These are phyloP conservation scores for Starmera pachycereana DNA, from an alignment of 805 yeast species.

Conservation along the genomic window DNA sequence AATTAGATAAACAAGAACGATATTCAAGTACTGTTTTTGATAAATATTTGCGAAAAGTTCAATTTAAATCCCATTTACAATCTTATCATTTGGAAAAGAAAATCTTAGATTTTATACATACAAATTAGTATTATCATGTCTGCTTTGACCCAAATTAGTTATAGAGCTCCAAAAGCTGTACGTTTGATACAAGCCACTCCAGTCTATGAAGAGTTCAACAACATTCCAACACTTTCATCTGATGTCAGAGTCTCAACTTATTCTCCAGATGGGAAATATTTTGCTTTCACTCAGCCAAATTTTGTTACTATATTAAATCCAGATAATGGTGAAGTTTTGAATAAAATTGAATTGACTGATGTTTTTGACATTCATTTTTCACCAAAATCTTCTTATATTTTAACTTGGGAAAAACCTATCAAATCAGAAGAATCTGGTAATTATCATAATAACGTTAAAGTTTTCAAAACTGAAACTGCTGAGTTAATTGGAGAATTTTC, in stretches of 20 bases:
- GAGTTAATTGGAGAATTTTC: conserved; percentile 50
- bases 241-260: conserved; percentile 59
- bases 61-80: too few species aligned
- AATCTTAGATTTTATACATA: too few species aligned
- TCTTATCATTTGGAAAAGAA: too few species aligned
- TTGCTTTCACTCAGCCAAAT: conserved; percentile 64
- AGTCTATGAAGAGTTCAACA: conserved; percentile 17
- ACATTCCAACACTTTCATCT: conserved; percentile 18
- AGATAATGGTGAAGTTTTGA: conserved; percentile 34
- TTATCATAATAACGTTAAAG: conserved; percentile 68
- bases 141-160: conserved; percentile 18
- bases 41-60: too few species aligned
- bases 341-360: conserved; percentile 46
- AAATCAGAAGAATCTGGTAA: conserved; percentile 62
- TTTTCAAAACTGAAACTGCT: conserved; percentile 49
- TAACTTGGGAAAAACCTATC: conserved; percentile 85
- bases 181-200: conserved; percentile 43
- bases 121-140: conserved; percentile 4
- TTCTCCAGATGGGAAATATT: conserved; percentile 55
- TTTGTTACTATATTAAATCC: conserved; percentile 50
- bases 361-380: conserved; percentile 79
- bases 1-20: too few species aligned
- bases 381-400: conserved; percentile 74
- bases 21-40: too few species aligned
- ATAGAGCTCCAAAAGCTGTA: conserved; percentile 45